Conservation (phyloP, 345 rosid species). For the Acer saccharum region DNA sequence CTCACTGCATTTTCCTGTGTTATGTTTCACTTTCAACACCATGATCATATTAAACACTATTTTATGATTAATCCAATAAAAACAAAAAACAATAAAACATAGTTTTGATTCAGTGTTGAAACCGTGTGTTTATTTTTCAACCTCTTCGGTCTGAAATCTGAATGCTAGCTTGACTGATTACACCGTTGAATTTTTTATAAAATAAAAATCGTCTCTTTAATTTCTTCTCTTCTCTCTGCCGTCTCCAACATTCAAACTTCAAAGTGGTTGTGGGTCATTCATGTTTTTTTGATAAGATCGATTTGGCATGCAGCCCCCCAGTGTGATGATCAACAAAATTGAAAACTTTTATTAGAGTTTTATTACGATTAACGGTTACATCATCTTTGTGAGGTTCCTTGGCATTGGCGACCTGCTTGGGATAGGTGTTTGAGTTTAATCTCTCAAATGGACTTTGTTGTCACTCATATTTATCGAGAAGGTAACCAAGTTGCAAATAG, state of each 20-base stretch:
- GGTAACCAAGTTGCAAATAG: too few relatives aligned
- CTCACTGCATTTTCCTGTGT: neutral
- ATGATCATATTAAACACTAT: neutral
- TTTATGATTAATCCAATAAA: too few relatives aligned
- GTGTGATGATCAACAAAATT: neutral
- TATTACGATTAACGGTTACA: too few relatives aligned
- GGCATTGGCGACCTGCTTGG: too few relatives aligned
- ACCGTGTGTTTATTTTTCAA: neutral
- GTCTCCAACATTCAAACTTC: neutral
- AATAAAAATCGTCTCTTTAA: neutral
- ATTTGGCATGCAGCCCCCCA: neutral
- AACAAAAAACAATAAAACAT: too few relatives aligned
- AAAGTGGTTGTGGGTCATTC: constrained; percentile 5
- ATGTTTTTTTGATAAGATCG: neutral
- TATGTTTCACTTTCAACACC: neutral
- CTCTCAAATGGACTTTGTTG: too few relatives aligned
- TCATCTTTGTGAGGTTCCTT: too few relatives aligned
- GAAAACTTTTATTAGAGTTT: too few relatives aligned
- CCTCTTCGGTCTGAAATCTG: neutral
- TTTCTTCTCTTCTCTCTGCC: neutral
- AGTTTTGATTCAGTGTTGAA: neutral
- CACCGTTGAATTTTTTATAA: neutral
- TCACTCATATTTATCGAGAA: too few relatives aligned
- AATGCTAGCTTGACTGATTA: neutral
- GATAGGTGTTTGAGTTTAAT: too few relatives aligned